A percentile compares a stretch with the other conserved stretches of the same genome.
These are phyloP conservation scores for Austropuccinia psidii DNA, from an alignment of 1,284 basidiomycete species.

Conservation along the genomic window DNA sequence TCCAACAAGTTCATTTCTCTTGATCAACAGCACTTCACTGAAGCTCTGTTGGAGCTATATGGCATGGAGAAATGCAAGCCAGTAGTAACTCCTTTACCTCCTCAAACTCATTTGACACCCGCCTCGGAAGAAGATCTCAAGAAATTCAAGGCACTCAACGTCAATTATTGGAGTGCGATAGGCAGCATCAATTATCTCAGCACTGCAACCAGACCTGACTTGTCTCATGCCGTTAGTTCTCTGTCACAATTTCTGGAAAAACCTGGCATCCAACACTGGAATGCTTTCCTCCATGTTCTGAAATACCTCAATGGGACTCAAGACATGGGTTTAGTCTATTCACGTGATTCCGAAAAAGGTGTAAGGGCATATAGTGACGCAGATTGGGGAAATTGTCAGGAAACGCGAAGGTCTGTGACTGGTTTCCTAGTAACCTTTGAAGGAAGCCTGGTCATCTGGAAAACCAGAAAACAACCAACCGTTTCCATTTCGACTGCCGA, in stretches of 20 bases:
- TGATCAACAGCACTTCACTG: too few species aligned
- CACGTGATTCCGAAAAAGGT: too few species aligned
- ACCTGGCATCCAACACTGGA: conserved; percentile 6
- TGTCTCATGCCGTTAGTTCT: not conserved
- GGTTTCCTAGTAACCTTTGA: too few species aligned
- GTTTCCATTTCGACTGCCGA: not conserved
- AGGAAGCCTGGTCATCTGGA: not conserved
- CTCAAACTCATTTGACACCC: not conserved
- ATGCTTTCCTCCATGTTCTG: not conserved
- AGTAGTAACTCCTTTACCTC: not conserved
- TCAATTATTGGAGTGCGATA: not conserved
- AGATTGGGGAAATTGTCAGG: too few species aligned
- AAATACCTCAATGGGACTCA: conserved; percentile 1
- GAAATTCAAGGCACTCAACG: not conserved
- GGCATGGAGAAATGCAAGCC: not conserved
- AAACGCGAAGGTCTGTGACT: too few species aligned
- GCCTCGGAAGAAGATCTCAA: not conserved
- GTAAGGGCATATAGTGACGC: too few species aligned
- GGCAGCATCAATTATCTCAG: not conserved
- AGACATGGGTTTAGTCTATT: too few species aligned
- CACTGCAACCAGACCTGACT: not conserved
- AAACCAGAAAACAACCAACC: conserved; percentile 1
- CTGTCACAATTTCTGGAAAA: conserved; percentile 8
- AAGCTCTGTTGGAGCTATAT: too few species aligned
- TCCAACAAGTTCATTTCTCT: too few species aligned